These are phyloP conservation scores for Iberis pinnata DNA, from an alignment of 345 rosid genomes.

Conservation along the genomic window DNA sequence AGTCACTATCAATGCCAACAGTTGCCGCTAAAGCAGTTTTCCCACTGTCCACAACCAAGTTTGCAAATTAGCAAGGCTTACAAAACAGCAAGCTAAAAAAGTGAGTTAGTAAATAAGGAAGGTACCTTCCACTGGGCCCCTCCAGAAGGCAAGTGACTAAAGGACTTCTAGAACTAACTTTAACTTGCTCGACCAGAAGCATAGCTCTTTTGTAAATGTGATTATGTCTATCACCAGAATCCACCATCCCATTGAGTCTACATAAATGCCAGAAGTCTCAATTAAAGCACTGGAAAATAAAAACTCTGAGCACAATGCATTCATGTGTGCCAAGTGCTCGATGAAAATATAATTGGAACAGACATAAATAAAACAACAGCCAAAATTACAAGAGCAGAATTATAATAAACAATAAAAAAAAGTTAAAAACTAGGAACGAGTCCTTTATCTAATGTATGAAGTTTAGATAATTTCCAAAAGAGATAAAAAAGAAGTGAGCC, in stretches of 20 bases:
- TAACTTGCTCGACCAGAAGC: conserved; percentile 77
- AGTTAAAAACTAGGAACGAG: background rate
- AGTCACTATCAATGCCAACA: conserved; percentile 73
- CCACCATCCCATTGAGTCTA: conserved; percentile 78
- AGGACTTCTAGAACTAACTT: conserved; percentile 72
- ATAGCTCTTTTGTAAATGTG: conserved; percentile 71
- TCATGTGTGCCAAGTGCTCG: too few relatives aligned
- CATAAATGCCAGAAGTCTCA: background rate
- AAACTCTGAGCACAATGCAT: background rate
- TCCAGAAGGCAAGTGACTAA: conserved; percentile 73
- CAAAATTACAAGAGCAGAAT: background rate
- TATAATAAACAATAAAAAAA: background rate
- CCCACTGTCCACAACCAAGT: conserved; percentile 44
- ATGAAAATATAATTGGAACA: background rate
- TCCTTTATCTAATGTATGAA: background rate
- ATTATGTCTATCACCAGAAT: conserved; percentile 58
- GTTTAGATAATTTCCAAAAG: background rate
- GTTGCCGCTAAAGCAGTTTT: conserved; percentile 91
- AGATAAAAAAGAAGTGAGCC: background rate
- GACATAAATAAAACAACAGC: background rate
- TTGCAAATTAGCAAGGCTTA: conserved; percentile 10
- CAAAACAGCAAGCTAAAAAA: background rate
- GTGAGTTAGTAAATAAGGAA: background rate
- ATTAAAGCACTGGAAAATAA: background rate
- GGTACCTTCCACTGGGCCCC: conserved; percentile 79